Conservation (phyloP, 139 green algal species). For the Chlorella ohadii region DNA sequence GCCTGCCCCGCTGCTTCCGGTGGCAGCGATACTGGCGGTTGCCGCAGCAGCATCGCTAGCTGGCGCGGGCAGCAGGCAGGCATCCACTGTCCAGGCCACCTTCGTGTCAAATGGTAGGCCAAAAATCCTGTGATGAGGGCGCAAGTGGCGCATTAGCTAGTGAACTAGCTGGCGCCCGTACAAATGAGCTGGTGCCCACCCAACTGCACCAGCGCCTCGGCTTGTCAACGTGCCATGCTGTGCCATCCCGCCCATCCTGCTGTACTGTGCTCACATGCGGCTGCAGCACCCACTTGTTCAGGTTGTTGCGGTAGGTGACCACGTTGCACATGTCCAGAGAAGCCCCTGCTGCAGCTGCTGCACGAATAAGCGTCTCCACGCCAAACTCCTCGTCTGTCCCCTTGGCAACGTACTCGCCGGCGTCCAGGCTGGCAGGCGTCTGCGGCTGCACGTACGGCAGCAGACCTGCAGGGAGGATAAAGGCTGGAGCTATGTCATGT, state of each 20-base stretch:
- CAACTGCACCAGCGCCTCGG: too few species aligned
- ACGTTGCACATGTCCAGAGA: not conserved
- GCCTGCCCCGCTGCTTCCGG: not conserved
- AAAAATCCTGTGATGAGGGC: conserved; percentile 3
- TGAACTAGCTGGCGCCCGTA: not conserved
- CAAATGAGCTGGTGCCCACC: too few species aligned
- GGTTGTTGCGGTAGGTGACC: conserved; percentile 42
- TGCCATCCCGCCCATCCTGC: too few species aligned
- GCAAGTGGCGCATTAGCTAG: too few species aligned
- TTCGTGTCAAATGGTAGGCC: conserved; percentile 1
- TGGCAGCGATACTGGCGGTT: not conserved
- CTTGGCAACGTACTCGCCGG: not conserved
- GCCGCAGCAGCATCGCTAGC: not conserved
- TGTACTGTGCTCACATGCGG: not conserved
- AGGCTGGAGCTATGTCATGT: too few species aligned
- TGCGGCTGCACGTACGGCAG: conserved; percentile 3
- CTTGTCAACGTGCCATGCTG: too few species aligned
- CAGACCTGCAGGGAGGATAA: not conserved
- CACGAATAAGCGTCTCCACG: conserved; percentile 13
- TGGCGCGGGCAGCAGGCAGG: conserved; percentile 5
- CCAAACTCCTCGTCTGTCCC: not conserved
- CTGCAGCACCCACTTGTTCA: conserved; percentile 29
- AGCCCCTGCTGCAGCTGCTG: not conserved
- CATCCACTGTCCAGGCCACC: conserved; percentile 24
- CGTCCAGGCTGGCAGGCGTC: not conserved